phyloP scores from a whole-genome alignment of 2,329 filamentous ascomycete genomes.

The Alternaria viburni region DNA sequence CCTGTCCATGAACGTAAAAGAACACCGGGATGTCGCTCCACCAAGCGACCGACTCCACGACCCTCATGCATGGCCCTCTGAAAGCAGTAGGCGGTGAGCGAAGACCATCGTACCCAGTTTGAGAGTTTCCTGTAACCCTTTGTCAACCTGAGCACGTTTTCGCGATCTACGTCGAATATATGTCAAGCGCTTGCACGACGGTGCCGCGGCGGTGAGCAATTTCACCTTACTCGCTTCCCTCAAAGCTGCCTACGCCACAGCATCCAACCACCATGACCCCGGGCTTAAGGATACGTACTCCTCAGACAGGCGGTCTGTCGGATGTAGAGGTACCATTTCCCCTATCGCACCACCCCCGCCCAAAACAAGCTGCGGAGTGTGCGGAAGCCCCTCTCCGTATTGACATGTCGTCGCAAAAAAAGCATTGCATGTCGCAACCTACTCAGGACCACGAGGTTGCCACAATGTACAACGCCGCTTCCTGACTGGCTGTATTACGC shows the following conservation, averaged over 20 bases:
- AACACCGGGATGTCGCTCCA: conserved; percentile 11
- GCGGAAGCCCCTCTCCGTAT: conserved; percentile 27
- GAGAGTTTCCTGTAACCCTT: background rate
- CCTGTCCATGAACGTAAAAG: conserved; percentile 8
- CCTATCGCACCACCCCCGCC: conserved; percentile 19
- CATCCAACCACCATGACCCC: conserved; percentile 14
- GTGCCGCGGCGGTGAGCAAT: conserved; percentile 24
- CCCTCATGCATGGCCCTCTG: conserved; percentile 16
- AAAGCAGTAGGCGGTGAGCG: conserved; percentile 22
- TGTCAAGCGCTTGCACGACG: conserved; percentile 7
- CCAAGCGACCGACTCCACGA: conserved; percentile 13
- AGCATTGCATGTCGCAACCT: conserved; percentile 14
- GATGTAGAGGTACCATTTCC: conserved; percentile 27
- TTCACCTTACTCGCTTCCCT: conserved; percentile 4
- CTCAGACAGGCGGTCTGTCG: conserved; percentile 28
- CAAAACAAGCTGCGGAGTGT: conserved; percentile 27
- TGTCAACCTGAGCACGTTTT: background rate
- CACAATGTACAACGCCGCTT: conserved; percentile 14
- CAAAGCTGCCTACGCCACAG: conserved; percentile 6
- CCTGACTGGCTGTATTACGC: conserved; percentile 15
- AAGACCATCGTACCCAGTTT: background rate
- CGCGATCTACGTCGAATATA: conserved; percentile 5
- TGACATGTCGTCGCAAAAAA: conserved; percentile 12
- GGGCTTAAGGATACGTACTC: conserved; percentile 4
- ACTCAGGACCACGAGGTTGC: conserved; percentile 23